Conservation (phyloP, 148 eudicot species). For the Amaranthus hypochondriacus region DNA sequence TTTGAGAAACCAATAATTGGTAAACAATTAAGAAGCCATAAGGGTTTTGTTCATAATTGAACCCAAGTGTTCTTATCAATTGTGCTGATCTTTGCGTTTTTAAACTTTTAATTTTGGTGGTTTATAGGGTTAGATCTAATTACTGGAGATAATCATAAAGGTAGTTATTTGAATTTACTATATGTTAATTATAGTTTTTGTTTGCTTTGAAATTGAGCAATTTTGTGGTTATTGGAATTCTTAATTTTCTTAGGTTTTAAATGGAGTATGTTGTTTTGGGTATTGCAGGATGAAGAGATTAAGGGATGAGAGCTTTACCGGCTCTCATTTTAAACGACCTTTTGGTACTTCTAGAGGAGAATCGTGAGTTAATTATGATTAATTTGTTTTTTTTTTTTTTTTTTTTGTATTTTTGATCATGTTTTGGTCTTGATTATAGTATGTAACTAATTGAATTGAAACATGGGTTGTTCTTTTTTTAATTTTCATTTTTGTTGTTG, state of each 20-base stretch:
- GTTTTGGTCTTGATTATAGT: neutral
- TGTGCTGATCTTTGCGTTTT: conserved; percentile 16
- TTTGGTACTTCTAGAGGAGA: conserved; percentile 64
- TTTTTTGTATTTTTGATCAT: conserved; percentile 19
- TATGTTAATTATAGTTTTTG: neutral
- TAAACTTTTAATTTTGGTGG: conserved; percentile 4
- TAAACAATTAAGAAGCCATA: conserved; percentile 2
- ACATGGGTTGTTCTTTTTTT: conserved; percentile 4
- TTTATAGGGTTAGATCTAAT: conserved; percentile 22
- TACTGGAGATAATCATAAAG: conserved; percentile 1
- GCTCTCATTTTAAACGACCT: conserved; percentile 67
- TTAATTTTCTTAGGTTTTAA: neutral
- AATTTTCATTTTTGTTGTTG: neutral
- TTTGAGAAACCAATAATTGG: neutral
- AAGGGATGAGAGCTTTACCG: conserved; percentile 55
- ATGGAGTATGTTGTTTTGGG: conserved; percentile 11
- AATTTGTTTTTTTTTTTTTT: neutral
- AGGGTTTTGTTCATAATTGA: conserved; percentile 6
- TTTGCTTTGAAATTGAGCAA: conserved; percentile 18
- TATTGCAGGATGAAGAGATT: conserved; percentile 71
- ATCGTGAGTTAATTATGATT: conserved; percentile 49
- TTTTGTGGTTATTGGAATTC: conserved; percentile 14
- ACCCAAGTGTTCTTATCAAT: neutral
- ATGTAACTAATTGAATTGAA: conserved; percentile 6
- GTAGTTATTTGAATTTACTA: neutral